phyloP scores from a whole-genome alignment of 1,284 basidiomycete genomes.

The Microbotryum intermedium region DNA sequence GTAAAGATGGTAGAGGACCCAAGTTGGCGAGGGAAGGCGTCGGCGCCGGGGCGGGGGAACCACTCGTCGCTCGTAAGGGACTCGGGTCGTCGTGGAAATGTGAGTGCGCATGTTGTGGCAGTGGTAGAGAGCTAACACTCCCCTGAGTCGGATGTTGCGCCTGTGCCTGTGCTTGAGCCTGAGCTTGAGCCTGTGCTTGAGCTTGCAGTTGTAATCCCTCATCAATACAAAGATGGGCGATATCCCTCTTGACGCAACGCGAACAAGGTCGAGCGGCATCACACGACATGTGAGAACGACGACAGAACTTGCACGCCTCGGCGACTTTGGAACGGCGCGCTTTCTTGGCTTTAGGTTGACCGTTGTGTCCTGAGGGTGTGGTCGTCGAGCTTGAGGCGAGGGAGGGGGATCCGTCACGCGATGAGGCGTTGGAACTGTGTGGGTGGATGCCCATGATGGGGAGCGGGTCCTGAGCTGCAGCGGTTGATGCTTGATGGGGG shows the following conservation, averaged over 20 bases:
- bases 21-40: not conserved
- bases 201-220: conserved; percentile 6
- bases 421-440: not conserved
- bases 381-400: not conserved
- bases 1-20: not conserved
- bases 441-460: no score
- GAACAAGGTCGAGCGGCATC: conserved; percentile 40
- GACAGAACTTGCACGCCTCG: conserved; percentile 41
- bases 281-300: conserved; percentile 41
- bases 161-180: not conserved
- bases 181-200: not conserved
- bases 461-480: no score
- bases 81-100: not conserved
- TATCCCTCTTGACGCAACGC: conserved; percentile 43
- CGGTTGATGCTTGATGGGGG: no score
- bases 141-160: not conserved
- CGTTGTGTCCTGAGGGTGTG: not conserved
- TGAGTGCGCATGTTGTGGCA: not conserved
- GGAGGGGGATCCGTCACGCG: not conserved
- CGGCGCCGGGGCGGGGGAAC: not conserved
- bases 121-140: not conserved
- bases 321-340: conserved; percentile 27
- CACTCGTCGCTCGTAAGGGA: not conserved
- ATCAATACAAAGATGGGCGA: conserved; percentile 41
- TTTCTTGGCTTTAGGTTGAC: conserved; percentile 12